phyloP scores from a whole-genome alignment of 371 early-diverging fungal species.

The Rhizopus delemar region DNA sequence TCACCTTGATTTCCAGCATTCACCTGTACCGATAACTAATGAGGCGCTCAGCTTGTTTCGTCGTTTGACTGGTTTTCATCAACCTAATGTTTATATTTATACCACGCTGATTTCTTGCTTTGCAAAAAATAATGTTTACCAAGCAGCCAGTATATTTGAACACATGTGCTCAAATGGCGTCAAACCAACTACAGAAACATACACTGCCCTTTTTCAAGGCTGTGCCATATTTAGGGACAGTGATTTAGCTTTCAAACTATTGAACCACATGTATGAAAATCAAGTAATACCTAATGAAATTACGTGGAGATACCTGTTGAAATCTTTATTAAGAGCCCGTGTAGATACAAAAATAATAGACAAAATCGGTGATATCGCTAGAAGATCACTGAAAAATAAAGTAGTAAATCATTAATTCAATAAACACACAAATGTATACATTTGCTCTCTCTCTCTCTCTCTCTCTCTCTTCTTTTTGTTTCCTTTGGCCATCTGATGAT shows the following conservation, averaged over 20 bases:
- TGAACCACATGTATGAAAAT: conserved; percentile 43
- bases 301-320: conserved; percentile 48
- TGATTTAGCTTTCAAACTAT: conserved; percentile 31
- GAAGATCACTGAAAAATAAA: conserved; percentile 9
- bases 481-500: no score
- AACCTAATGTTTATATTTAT: conserved; percentile 50
- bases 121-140: conserved; percentile 37
- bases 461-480: no score
- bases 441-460: no score
- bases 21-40: conserved; percentile 21
- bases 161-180: conserved; percentile 43
- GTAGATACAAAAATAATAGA: conserved; percentile 38
- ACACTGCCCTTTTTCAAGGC: conserved; percentile 45
- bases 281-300: conserved; percentile 34
- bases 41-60: conserved; percentile 39
- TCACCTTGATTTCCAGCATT: conserved; percentile 9
- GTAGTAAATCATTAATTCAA: no score
- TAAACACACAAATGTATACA: no score
- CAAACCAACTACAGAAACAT: conserved; percentile 38
- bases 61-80: conserved; percentile 39
- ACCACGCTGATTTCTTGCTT: conserved; percentile 51
- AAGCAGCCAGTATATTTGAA: conserved; percentile 38
- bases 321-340: conserved; percentile 39
- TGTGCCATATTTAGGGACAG: conserved; percentile 47
- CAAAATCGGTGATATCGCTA: conserved; percentile 30